Base-by-base conservation (phyloP, 192 early-diverging fungal genomes). In the Geranomyces variabilis region DNA sequence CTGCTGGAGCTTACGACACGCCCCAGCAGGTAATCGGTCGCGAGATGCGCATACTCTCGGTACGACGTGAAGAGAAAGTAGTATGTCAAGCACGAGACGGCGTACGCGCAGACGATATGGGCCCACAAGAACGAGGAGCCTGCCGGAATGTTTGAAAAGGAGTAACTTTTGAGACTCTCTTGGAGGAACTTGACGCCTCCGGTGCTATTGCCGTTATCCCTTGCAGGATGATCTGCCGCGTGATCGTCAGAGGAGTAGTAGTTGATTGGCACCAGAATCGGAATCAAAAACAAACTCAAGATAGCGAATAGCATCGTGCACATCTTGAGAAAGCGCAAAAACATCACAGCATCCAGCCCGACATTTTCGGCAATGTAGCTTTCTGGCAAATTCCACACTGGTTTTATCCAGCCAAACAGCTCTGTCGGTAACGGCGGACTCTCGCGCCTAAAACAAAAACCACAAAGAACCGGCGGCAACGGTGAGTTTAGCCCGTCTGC, bases 301-400 rank as follows among this genome's bases (percentile, higher is more conserved):
- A 63, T 45, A 0, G 55, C 22, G 26, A 80, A 62, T 8, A 77
- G 63, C 1, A 67, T 10, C 34, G 77, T 76, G 30, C 71, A 83
- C 63, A 80, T 80, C 24, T 63, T 53, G 28, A 83, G 48, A 60
- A 82, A 86, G 0, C 80, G 74, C 17, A 85, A 74, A 47, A 82
- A 84, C 81, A 83, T 83, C 9, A 79, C 69, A 1, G 81, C 84
- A 67, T 85, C 84, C 44, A 85, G 66, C 1, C 84, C 84, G 14
- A 85, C 71, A 36, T 85, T 77, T 47, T 83, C 75, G 7, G 76
- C 56, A 34, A 80, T 53, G 48, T 65, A 77, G 30, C 53, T 62
- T 33, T 85, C 80, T 41, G 74, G 74, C 12, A 71, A 75, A 1
- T 28, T 60, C 24, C 75, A 51, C 10, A 75, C 74, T 5, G 59